These are phyloP conservation scores for Umbelopsis isabellina DNA, from an alignment of 192 early-diverging fungal genomes.

Conservation along the genomic window DNA sequence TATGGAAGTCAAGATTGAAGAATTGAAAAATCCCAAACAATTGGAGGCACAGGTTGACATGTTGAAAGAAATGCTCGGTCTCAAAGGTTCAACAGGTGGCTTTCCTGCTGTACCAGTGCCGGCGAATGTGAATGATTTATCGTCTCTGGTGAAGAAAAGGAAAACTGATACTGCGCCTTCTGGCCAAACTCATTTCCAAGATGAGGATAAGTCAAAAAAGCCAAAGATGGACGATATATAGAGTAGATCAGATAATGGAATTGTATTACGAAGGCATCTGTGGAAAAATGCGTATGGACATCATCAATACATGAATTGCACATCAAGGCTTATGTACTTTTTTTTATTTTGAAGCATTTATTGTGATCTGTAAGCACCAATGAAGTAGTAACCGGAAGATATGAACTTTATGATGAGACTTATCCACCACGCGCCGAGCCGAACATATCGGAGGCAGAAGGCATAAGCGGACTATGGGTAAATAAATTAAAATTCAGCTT, in stretches of 20 bases:
- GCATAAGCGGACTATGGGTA: too few species aligned
- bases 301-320: too few species aligned
- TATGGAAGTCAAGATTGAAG: constrained; percentile 64
- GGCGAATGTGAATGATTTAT: constrained; percentile 51
- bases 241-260: not conserved
- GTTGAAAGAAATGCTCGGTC: constrained; percentile 14
- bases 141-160: constrained; percentile 50
- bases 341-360: too few species aligned
- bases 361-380: too few species aligned
- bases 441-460: too few species aligned
- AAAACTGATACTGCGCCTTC: constrained; percentile 20
- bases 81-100: constrained; percentile 1
- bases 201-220: not conserved
- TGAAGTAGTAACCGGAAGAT: too few species aligned
- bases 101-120: not conserved
- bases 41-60: not conserved
- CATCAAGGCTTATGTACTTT: too few species aligned
- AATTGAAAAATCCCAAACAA: constrained; percentile 1
- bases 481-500: too few species aligned
- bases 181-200: not conserved
- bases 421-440: too few species aligned
- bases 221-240: not conserved
- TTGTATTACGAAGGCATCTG: too few species aligned
- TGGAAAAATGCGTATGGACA: too few species aligned
- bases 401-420: too few species aligned